Percentiles rank a stretch among this genome's conserved stretches.
Conservation (phyloP, 306 rosid genomes). For the Corylus heterophylla region DNA sequence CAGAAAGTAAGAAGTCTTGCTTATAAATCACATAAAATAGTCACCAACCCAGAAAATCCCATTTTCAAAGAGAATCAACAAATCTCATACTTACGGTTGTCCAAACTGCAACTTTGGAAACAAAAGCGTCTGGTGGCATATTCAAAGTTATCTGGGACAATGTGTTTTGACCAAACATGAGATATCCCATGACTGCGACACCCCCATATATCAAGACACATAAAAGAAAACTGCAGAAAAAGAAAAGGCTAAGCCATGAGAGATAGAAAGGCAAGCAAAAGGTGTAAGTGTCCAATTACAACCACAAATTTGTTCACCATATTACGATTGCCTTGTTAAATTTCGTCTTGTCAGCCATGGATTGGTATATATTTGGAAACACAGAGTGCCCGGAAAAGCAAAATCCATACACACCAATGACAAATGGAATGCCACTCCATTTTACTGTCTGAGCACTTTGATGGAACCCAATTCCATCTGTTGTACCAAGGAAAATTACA, state of each 20-base stretch:
- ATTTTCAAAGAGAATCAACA: constrained; percentile 1
- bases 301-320: constrained; percentile 28
- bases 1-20: constrained; percentile 22
- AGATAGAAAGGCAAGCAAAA: constrained; percentile 14
- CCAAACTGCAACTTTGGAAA: constrained; percentile 70
- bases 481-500: constrained; percentile 58
- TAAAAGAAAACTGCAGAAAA: constrained; percentile 55
- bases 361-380: constrained; percentile 81
- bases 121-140: constrained; percentile 54
- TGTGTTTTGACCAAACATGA: constrained; percentile 67
- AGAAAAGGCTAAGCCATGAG: constrained; percentile 13
- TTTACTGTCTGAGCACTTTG: constrained; percentile 46
- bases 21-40: constrained; percentile 28
- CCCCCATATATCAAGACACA: constrained; percentile 59
- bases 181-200: constrained; percentile 65
- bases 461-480: constrained; percentile 61
- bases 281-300: background rate
- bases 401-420: constrained; percentile 77
- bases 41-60: constrained; percentile 2
- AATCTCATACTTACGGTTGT: constrained; percentile 58
- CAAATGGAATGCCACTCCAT: constrained; percentile 75
- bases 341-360: constrained; percentile 74
- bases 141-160: constrained; percentile 74
- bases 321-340: constrained; percentile 50
- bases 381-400: constrained; percentile 83